Conservation (phyloP, 805 yeast genomes). For the Wickerhamiella sorbophila region DNA sequence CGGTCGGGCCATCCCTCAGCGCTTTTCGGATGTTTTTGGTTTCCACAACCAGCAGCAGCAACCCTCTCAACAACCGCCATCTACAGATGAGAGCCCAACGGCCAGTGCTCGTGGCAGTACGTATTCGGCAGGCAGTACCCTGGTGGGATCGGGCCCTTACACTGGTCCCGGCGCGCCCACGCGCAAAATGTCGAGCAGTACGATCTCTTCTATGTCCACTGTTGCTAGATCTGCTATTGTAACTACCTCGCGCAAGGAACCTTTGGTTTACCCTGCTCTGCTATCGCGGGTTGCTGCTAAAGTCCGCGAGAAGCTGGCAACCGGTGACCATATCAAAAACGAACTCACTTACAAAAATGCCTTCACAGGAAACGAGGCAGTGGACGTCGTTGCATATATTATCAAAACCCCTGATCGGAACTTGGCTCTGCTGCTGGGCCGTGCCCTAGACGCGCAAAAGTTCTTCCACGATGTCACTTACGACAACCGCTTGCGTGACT, state of each 20-base stretch:
- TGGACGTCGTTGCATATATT: constrained; percentile 73
- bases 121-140: background rate
- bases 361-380: constrained; percentile 88
- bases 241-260: constrained; percentile 37
- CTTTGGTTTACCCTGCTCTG: constrained; percentile 79
- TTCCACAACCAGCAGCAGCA: background rate
- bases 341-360: constrained; percentile 86
- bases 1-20: constrained; percentile 19
- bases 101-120: background rate
- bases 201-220: constrained; percentile 15
- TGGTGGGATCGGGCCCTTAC: background rate
- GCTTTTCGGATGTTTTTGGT: constrained; percentile 3
- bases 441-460: constrained; percentile 88
- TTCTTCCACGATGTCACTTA: constrained; percentile 91
- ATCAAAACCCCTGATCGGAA: constrained; percentile 85
- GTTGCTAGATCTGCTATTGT: constrained; percentile 30
- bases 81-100: background rate
- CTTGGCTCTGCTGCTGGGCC: constrained; percentile 72
- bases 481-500: constrained; percentile 83
- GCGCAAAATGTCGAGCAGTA: constrained; percentile 16
- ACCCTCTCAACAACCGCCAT: background rate
- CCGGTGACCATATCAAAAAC: constrained; percentile 70
- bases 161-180: constrained; percentile 8
- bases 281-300: constrained; percentile 70
- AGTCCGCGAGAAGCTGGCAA: constrained; percentile 47